Evolutionary conservation across 1,284 basidiomycete species (phyloP).

Genomic region (Schizophyllum amplum): DNA sequence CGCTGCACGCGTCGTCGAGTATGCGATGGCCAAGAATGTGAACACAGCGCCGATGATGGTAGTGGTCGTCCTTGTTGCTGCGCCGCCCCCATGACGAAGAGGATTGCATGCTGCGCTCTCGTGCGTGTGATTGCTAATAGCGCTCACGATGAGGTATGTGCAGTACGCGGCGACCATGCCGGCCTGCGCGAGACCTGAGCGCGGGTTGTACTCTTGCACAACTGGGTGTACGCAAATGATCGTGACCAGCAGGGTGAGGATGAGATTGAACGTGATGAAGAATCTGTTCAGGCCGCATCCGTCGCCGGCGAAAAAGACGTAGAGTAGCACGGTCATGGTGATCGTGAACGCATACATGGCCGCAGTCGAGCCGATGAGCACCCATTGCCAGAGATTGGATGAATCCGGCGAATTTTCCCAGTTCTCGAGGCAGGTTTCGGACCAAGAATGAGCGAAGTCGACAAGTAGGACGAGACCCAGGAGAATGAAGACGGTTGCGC

Average conservation of each 20-base stretch:
- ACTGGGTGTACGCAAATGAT: constrained; percentile 78
- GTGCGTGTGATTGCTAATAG: constrained; percentile 89
- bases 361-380: constrained; percentile 90
- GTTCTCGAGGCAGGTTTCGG: constrained; percentile 91
- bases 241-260: constrained; percentile 76
- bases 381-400: constrained; percentile 94
- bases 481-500: constrained; percentile 91
- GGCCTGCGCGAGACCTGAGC: constrained; percentile 91
- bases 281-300: constrained; percentile 89
- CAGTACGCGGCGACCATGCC: constrained; percentile 97
- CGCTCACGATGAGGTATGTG: constrained; percentile 92
- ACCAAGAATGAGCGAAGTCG: constrained; percentile 98
- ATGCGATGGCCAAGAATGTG: constrained; percentile 97
- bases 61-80: constrained; percentile 76
- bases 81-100: constrained; percentile 49
- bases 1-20: constrained; percentile 92
- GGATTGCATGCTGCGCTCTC: constrained; percentile 86
- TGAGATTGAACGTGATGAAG: constrained; percentile 93
- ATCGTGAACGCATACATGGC: constrained; percentile 82
- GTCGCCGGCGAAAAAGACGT: constrained; percentile 84
- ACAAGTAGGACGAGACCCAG: constrained; percentile 96
- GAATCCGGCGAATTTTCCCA: constrained; percentile 76
- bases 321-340: constrained; percentile 81
- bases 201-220: constrained; percentile 91
- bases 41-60: constrained; percentile 90